phyloP scores from a whole-genome alignment of 1,139 yeast species.

The Meyerozyma smithsonii region DNA sequence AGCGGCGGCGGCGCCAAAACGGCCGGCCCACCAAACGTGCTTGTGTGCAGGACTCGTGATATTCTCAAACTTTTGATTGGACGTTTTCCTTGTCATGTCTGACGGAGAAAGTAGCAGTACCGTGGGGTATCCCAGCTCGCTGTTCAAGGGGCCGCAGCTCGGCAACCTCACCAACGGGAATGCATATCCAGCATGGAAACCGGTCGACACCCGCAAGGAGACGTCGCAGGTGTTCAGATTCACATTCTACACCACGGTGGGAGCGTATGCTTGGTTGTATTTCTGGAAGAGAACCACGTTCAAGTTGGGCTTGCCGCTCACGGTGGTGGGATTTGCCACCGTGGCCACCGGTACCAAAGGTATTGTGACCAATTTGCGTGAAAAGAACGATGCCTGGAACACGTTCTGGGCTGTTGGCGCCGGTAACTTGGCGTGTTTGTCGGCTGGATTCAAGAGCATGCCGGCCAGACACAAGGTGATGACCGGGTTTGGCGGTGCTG shows the following conservation, averaged over 20 bases:
- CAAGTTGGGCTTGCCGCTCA: slow-evolving; percentile 38
- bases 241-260: slow-evolving; percentile 42
- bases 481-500: slow-evolving; percentile 41
- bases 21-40: no score
- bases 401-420: slow-evolving; percentile 42
- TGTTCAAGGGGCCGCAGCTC: slow-evolving; percentile 39
- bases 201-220: slow-evolving; percentile 41
- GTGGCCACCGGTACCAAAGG: slow-evolving; percentile 40
- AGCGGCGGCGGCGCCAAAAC: no score
- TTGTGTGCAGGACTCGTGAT: background rate
- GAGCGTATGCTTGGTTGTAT: slow-evolving; percentile 47
- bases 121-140: slow-evolving; percentile 31
- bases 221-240: slow-evolving; percentile 37
- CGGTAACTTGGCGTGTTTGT: slow-evolving; percentile 39
- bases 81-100: slow-evolving; percentile 13
- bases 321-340: slow-evolving; percentile 40
- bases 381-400: slow-evolving; percentile 48
- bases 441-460: slow-evolving; percentile 39
- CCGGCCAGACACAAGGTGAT: slow-evolving; percentile 40
- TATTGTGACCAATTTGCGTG: slow-evolving; percentile 40
- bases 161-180: slow-evolving; percentile 35
- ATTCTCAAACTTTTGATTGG: slow-evolving; percentile 2
- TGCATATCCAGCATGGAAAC: slow-evolving; percentile 44
- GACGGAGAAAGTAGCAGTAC: slow-evolving; percentile 8
- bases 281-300: slow-evolving; percentile 46